Percentiles rank a stretch among this genome's conserved stretches.
These are phyloP conservation scores for Dacryopinax primogenitus DNA, from an alignment of 768 basidiomycete species.

Conservation along the genomic window DNA sequence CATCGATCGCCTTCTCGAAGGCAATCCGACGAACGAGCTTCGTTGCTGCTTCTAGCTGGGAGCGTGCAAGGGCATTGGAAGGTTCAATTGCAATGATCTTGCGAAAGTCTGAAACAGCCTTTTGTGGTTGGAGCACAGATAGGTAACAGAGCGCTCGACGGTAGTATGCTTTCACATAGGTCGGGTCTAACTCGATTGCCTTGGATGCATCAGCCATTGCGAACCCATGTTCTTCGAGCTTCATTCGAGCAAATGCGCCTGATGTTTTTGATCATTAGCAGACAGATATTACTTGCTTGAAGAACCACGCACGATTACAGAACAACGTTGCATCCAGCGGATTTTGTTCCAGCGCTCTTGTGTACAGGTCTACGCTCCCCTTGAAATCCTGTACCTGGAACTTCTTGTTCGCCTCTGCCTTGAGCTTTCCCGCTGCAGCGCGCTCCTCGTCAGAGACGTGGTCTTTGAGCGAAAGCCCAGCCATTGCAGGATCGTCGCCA, in stretches of 20 bases:
- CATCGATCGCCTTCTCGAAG: constrained; percentile 93
- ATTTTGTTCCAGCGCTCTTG: constrained; percentile 73
- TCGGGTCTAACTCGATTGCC: constrained; percentile 77
- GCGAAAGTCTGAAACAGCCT: constrained; percentile 78
- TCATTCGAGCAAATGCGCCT: constrained; percentile 74
- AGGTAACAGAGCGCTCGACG: constrained; percentile 82
- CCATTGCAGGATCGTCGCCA: constrained; percentile 34
- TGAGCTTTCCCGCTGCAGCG: constrained; percentile 55
- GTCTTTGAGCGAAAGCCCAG: constrained; percentile 39
- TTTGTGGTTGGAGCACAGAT: constrained; percentile 74
- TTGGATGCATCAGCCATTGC: constrained; percentile 81
- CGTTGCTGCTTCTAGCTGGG: constrained; percentile 75
- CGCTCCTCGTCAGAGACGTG: constrained; percentile 56
- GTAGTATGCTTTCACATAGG: constrained; percentile 83
- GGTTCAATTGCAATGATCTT: constrained; percentile 76
- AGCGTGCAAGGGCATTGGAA: constrained; percentile 62
- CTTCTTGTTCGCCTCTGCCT: constrained; percentile 77
- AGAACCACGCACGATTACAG: constrained; percentile 57
- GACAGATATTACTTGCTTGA: not conserved
- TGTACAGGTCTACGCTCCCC: constrained; percentile 63
- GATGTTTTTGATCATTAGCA: not conserved
- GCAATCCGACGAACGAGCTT: constrained; percentile 82
- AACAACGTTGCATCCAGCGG: constrained; percentile 79
- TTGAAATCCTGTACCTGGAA: constrained; percentile 72
- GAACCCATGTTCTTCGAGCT: constrained; percentile 84